Evolutionary conservation across 768 basidiomycete genomes (phyloP).

Genomic region (Boletus reticulatus): DNA sequence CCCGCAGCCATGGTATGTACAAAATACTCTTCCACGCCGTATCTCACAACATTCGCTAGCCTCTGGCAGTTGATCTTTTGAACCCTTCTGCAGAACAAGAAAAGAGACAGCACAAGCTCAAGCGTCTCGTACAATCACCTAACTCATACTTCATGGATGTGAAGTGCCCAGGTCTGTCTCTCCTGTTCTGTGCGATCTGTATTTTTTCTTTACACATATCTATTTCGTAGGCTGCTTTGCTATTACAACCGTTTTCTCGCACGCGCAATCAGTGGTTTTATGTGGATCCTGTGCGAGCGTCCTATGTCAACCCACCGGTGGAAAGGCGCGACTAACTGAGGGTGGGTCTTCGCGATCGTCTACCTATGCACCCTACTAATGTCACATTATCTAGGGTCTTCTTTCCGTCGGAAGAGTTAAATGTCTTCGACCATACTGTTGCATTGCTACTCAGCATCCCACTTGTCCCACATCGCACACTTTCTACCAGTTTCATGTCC

Average conservation of each 20-base stretch:
- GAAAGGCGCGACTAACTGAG: constrained; percentile 96
- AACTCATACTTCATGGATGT: constrained; percentile 99
- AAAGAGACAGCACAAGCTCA: constrained; percentile 95
- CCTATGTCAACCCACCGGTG: constrained; percentile 97
- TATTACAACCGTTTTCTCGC: constrained; percentile 98
- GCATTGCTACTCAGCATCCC: constrained; percentile 1
- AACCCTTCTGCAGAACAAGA: constrained; percentile 89
- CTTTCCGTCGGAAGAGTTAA: constrained; percentile 96
- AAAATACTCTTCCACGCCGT: neutral
- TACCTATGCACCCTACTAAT: constrained; percentile 3
- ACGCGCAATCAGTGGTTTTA: constrained; percentile 96
- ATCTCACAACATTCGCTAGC: constrained; percentile 43
- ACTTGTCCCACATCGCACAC: neutral
- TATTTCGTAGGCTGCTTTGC: constrained; percentile 79
- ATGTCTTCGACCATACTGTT: neutral
- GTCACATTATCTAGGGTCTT: constrained; percentile 66
- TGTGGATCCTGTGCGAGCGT: constrained; percentile 92
- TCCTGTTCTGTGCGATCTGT: neutral
- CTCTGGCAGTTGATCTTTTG: constrained; percentile 97
- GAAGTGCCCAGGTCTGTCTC: constrained; percentile 86
- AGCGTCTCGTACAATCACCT: constrained; percentile 97
- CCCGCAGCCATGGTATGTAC: constrained; percentile 20
- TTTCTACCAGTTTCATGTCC: constrained; percentile 1
- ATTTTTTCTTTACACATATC: neutral
- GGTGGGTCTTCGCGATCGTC: constrained; percentile 46